A percentile compares a stretch with the other conserved stretches of the same genome.
Conservation (phyloP, 148 eudicot genomes). For the Linanthus parryae region DNA sequence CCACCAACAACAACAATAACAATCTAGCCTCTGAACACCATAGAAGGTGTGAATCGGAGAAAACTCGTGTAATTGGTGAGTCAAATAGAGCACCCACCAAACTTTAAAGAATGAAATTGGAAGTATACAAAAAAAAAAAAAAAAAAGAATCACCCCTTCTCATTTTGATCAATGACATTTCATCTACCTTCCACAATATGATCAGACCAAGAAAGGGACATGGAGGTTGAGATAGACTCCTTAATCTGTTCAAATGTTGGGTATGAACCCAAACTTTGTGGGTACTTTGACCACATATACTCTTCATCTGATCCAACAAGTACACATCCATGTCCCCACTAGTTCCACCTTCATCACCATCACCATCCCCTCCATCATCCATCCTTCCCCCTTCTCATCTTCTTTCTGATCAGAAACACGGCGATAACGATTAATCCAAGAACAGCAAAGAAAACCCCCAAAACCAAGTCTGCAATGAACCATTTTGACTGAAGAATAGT, state of each 20-base stretch:
- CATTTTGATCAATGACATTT: too few species aligned
- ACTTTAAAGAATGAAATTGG: too few species aligned
- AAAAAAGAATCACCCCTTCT: too few species aligned
- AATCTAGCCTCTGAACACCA: too few species aligned
- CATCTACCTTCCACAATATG: slow-evolving; percentile 16
- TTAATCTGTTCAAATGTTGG: slow-evolving; percentile 18
- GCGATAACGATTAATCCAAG: slow-evolving; percentile 6
- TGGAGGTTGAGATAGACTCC: slow-evolving; percentile 9
- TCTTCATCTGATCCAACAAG: slow-evolving; percentile 8
- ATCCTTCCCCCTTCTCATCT: slow-evolving; percentile 14
- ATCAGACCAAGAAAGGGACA: slow-evolving; percentile 18
- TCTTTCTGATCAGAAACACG: slow-evolving; percentile 2
- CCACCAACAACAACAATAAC: too few species aligned
- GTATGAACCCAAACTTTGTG: slow-evolving; percentile 11
- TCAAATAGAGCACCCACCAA: too few species aligned
- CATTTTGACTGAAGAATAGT: slow-evolving; percentile 13
- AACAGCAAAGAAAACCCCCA: slow-evolving; percentile 12
- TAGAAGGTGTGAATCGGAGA: too few species aligned
- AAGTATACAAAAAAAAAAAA: too few species aligned
- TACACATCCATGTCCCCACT: slow-evolving; percentile 16
- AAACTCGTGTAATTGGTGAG: too few species aligned
- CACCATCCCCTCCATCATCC: slow-evolving; percentile 20
- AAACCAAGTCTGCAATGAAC: slow-evolving; percentile 12
- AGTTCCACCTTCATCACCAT: slow-evolving; percentile 3
- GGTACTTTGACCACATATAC: slow-evolving; percentile 12